These are phyloP conservation scores for Peronosclerospora sorghi DNA, from an alignment of 352 stramenopile species.

Conservation along the genomic window DNA sequence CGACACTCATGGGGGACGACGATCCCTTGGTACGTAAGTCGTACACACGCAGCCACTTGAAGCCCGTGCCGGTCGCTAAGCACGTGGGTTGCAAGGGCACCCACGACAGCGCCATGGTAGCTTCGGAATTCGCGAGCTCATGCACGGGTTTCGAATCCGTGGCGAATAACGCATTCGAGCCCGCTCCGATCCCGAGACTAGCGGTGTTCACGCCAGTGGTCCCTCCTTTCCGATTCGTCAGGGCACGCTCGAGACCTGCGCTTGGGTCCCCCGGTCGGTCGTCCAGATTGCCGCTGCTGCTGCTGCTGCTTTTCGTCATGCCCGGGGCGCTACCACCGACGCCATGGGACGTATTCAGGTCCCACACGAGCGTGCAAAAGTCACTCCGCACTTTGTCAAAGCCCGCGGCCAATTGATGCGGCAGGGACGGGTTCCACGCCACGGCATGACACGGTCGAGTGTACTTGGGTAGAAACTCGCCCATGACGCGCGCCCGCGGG, in stretches of 20 bases:
- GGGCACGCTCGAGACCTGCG: slow-evolving; percentile 10
- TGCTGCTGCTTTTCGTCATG: slow-evolving; percentile 10
- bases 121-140: slow-evolving; percentile 78
- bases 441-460: slow-evolving; percentile 73
- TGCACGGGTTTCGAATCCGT: slow-evolving; percentile 50
- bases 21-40: slow-evolving; percentile 49
- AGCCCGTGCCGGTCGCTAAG: slow-evolving; percentile 70
- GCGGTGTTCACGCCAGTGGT: slow-evolving; percentile 6
- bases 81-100: slow-evolving; percentile 73
- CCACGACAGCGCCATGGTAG: slow-evolving; percentile 72
- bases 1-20: slow-evolving; percentile 62
- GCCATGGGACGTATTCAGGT: slow-evolving; percentile 42
- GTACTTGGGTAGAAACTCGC: slow-evolving; percentile 76
- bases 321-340: slow-evolving; percentile 1
- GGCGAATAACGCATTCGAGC: slow-evolving; percentile 17
- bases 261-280: slow-evolving; percentile 22
- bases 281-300: slow-evolving; percentile 15
- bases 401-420: slow-evolving; percentile 66
- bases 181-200: slow-evolving; percentile 14
- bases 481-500: slow-evolving; percentile 42
- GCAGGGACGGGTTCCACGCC: slow-evolving; percentile 65
- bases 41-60: slow-evolving; percentile 84
- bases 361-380: slow-evolving; percentile 79
- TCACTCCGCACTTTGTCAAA: slow-evolving; percentile 84
- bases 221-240: slow-evolving; percentile 16